These are phyloP conservation scores for Bassia scoparia DNA, from an alignment of 148 eudicot genomes.

Conservation along the genomic window DNA sequence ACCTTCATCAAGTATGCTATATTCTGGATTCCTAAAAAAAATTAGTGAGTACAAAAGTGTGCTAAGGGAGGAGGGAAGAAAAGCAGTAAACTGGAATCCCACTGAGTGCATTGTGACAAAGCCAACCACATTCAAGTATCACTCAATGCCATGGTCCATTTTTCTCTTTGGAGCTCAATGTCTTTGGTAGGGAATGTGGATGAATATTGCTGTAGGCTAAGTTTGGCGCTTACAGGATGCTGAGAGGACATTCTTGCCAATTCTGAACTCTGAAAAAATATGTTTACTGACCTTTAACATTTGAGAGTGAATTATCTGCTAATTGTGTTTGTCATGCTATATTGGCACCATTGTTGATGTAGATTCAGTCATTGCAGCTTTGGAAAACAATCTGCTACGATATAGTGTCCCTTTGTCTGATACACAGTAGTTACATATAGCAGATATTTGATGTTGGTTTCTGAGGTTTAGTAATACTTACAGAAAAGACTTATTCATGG, in stretches of 20 bases:
- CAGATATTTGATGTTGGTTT: background rate
- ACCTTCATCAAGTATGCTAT: background rate
- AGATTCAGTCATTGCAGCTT: too few relatives aligned
- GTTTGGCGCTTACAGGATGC: background rate
- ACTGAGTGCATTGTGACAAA: constrained; percentile 25
- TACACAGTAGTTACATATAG: background rate
- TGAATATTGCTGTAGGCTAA: constrained; percentile 1
- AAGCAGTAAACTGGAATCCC: constrained; percentile 10
- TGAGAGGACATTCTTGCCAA: background rate
- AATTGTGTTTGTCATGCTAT: background rate
- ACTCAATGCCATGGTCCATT: constrained; percentile 19
- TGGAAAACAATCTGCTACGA: too few relatives aligned
- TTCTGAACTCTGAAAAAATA: background rate
- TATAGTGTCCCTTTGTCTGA: too few relatives aligned
- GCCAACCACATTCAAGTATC: constrained; percentile 21
- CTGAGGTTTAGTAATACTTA: background rate
- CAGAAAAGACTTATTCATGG: background rate
- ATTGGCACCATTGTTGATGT: background rate
- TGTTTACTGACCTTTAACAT: background rate
- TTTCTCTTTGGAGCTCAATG: background rate
- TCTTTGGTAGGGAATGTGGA: constrained; percentile 1
- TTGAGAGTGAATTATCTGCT: background rate
- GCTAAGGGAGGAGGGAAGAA: constrained; percentile 3
- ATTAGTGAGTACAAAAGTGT: background rate
- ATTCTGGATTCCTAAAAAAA: background rate